phyloP scores from a whole-genome alignment of 2,329 filamentous ascomycete genomes.

The Xylariaceae sp. region DNA sequence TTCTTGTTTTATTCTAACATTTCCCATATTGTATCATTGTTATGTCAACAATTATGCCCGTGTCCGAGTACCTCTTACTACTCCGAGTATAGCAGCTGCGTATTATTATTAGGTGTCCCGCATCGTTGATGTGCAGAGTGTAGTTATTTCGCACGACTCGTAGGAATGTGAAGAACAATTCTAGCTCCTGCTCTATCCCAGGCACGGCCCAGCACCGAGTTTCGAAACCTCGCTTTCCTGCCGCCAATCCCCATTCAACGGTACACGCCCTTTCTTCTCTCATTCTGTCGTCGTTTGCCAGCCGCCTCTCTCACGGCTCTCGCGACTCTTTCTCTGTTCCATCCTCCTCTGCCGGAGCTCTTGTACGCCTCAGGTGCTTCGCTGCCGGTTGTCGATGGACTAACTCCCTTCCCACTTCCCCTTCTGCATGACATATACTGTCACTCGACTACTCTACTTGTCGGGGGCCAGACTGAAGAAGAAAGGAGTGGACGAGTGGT shows the following conservation, averaged over 20 bases:
- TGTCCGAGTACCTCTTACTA: not conserved
- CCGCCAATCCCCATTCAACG: no score
- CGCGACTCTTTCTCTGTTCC: not conserved
- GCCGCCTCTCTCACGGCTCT: no score
- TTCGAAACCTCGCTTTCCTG: no score
- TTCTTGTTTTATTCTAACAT: conserved; percentile 18
- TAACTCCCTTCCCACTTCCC: not conserved
- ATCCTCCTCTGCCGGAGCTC: not conserved
- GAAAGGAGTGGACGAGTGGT: not conserved
- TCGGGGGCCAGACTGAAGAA: not conserved
- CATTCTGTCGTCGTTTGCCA: no score
- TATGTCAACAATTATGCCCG: conserved; percentile 19
- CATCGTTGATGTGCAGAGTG: not conserved
- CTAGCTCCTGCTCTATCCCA: not conserved
- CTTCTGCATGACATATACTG: not conserved
- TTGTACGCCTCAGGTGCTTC: not conserved
- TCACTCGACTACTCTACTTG: not conserved
- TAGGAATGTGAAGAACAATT: no score
- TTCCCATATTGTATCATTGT: conserved; percentile 18
- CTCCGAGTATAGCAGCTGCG: not conserved
- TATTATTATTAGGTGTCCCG: not conserved
- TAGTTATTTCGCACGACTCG: no score
- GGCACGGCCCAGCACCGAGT: not conserved
- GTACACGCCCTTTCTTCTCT: no score
- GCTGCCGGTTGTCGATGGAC: not conserved